Percentiles rank a stretch among this genome's conserved stretches.
Conservation (phyloP, 208 protist species). For the Leishmania braziliensis region DNA sequence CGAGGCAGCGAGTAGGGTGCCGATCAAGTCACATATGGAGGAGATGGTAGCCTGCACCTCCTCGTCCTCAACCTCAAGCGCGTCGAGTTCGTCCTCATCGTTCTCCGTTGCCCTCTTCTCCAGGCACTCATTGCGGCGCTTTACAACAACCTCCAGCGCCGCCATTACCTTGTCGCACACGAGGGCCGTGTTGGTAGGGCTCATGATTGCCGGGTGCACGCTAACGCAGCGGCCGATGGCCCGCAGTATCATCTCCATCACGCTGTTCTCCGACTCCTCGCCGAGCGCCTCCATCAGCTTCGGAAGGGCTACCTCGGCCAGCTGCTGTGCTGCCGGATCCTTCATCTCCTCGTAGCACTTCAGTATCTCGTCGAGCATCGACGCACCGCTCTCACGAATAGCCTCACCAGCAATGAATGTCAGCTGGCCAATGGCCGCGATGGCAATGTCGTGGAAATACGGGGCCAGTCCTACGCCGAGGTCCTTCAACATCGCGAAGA, state of each 20-base stretch:
- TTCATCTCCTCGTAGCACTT: constrained; percentile 49
- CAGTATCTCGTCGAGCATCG: constrained; percentile 75
- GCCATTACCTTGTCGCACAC: constrained; percentile 76
- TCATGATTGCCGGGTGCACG: constrained; percentile 56
- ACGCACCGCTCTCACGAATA: constrained; percentile 73
- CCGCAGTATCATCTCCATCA: constrained; percentile 66
- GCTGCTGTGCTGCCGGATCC: constrained; percentile 39
- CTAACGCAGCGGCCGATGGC: constrained; percentile 69
- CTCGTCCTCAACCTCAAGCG: constrained; percentile 71
- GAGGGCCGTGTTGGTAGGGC: constrained; percentile 43
- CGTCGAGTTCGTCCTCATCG: constrained; percentile 89
- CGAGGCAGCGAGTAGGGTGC: constrained; percentile 65
- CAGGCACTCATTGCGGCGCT: constrained; percentile 52
- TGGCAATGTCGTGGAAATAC: constrained; percentile 72
- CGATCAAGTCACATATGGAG: constrained; percentile 62
- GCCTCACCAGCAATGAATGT: constrained; percentile 58
- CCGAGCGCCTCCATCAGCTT: constrained; percentile 61
- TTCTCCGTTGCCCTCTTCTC: constrained; percentile 61
- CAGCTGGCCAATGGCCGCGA: constrained; percentile 62
- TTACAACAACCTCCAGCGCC: constrained; percentile 55
- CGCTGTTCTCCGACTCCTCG: constrained; percentile 65
- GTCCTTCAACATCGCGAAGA: constrained; percentile 72
- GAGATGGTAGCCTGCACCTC: constrained; percentile 68
- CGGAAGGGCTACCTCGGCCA: constrained; percentile 51
- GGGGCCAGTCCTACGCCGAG: constrained; percentile 50